Conservation (phyloP, 768 basidiomycete genomes). For the Hericium alpestre region DNA sequence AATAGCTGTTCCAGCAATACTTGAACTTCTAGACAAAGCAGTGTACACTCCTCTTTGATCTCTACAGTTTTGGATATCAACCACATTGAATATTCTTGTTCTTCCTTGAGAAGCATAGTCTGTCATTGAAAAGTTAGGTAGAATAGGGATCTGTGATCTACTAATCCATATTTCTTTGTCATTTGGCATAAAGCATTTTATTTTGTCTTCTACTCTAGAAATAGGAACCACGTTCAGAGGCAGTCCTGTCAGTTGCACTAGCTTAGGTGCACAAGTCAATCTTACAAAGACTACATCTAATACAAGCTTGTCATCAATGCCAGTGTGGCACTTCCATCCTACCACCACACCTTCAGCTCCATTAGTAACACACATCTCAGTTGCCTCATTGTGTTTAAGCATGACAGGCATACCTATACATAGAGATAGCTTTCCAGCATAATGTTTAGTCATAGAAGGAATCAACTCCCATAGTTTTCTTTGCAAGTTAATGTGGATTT, state of each 20-base stretch:
- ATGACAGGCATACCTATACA: slow-evolving; percentile 17
- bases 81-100: slow-evolving; percentile 11
- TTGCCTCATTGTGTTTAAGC: slow-evolving; percentile 15
- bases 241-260: slow-evolving; percentile 7
- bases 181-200: slow-evolving; percentile 5
- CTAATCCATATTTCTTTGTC: not conserved
- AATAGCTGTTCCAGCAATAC: slow-evolving; percentile 9
- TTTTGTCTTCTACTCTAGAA: not conserved
- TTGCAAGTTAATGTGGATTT: not conserved
- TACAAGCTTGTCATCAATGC: not conserved
- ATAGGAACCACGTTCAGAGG: slow-evolving; percentile 15
- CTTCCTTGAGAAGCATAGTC: slow-evolving; percentile 16
- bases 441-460: slow-evolving; percentile 8
- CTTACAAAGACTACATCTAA: slow-evolving; percentile 11
- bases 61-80: slow-evolving; percentile 8
- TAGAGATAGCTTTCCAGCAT: slow-evolving; percentile 12
- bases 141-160: slow-evolving; percentile 8
- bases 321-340: slow-evolving; percentile 3
- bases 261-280: slow-evolving; percentile 3
- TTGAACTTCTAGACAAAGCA: slow-evolving; percentile 12
- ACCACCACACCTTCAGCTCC: slow-evolving; percentile 15
- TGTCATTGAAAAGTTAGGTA: slow-evolving; percentile 18
- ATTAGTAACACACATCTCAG: slow-evolving; percentile 17
- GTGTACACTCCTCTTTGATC: slow-evolving; percentile 15
- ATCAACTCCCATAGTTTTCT: slow-evolving; percentile 16